Percentiles rank a stretch among this genome's conserved stretches.
These are phyloP conservation scores for Medicago lupulina DNA, from an alignment of 306 rosid species.

Conservation along the genomic window DNA sequence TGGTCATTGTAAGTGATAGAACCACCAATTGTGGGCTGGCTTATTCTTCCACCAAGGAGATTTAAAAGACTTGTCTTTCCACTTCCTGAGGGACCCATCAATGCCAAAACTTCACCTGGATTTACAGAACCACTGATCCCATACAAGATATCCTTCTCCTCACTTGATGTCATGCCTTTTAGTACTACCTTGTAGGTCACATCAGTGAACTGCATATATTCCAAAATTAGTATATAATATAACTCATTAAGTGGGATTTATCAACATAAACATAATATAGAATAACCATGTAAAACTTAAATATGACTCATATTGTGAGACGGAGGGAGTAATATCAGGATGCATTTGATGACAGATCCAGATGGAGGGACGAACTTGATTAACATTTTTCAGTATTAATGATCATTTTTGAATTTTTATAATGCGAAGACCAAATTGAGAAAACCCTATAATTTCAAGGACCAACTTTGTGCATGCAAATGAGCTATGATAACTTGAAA, in stretches of 20 bases:
- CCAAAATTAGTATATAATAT: neutral
- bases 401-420: too few relatives aligned
- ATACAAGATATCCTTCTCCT: slow-evolving; percentile 79
- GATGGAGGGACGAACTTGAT: too few relatives aligned
- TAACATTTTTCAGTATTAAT: too few relatives aligned
- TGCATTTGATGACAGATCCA: too few relatives aligned
- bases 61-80: slow-evolving; percentile 89
- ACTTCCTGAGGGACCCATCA: slow-evolving; percentile 99
- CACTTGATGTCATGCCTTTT: slow-evolving; percentile 70
- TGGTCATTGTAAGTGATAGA: slow-evolving; percentile 81
- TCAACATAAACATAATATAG: slow-evolving; percentile 14
- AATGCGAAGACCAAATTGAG: too few relatives aligned
- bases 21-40: slow-evolving; percentile 58
- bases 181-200: slow-evolving; percentile 78
- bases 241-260: slow-evolving; percentile 22
- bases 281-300: too few relatives aligned
- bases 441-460: too few relatives aligned
- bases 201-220: slow-evolving; percentile 76
- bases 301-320: too few relatives aligned
- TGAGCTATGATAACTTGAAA: neutral
- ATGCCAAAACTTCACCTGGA: slow-evolving; percentile 94
- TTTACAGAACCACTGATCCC: slow-evolving; percentile 84
- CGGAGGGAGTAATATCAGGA: too few relatives aligned
- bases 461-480: too few relatives aligned
- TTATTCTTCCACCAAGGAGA: slow-evolving; percentile 80